Conservation (phyloP, 2,329 filamentous ascomycete genomes). For the Monosporascus sp. region DNA sequence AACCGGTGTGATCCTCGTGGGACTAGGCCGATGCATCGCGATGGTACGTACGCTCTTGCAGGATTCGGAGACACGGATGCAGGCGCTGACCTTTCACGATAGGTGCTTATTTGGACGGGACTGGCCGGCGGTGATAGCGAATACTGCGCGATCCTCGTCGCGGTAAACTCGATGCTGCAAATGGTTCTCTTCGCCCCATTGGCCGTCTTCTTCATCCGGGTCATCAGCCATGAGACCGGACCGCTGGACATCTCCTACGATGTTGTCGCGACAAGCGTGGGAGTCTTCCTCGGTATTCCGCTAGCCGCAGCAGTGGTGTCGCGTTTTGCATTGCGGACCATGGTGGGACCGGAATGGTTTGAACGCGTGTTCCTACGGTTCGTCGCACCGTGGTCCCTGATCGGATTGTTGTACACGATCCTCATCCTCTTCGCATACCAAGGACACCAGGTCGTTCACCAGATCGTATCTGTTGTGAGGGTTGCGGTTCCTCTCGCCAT, state of each 20-base stretch:
- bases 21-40: constrained; percentile 79
- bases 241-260: constrained; percentile 47
- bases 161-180: constrained; percentile 69
- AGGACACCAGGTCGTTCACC: constrained; percentile 68
- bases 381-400: constrained; percentile 67
- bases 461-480: constrained; percentile 76
- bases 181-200: constrained; percentile 69
- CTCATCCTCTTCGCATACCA: constrained; percentile 81
- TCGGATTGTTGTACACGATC: constrained; percentile 84
- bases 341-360: constrained; percentile 58
- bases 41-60: constrained; percentile 53
- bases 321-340: constrained; percentile 52
- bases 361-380: constrained; percentile 64
- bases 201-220: constrained; percentile 62
- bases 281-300: constrained; percentile 79
- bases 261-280: constrained; percentile 72
- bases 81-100: neutral
- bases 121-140: constrained; percentile 71
- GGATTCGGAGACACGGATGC: neutral
- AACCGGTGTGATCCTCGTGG: constrained; percentile 73
- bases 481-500: constrained; percentile 77
- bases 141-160: constrained; percentile 78
- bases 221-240: constrained; percentile 51
- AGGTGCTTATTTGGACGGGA: constrained; percentile 67
- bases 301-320: constrained; percentile 76